Evolutionary conservation across 1,284 basidiomycete species (phyloP).

Genomic region (Mycosarcoma mackinlayi): DNA sequence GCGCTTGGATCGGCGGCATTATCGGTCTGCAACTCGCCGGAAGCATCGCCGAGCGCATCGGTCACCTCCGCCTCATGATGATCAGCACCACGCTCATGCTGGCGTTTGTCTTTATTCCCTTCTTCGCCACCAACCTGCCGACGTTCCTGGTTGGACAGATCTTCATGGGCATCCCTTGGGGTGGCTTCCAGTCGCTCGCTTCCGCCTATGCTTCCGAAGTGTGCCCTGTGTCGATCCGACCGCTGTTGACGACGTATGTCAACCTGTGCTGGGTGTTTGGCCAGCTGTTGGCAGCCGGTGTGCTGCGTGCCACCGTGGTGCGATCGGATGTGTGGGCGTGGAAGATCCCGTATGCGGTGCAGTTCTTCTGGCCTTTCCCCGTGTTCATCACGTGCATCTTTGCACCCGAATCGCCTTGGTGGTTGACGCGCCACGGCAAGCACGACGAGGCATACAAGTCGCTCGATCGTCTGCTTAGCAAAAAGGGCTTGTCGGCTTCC

Average conservation of each 20-base stretch:
- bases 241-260: slow-evolving; percentile 71
- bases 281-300: slow-evolving; percentile 69
- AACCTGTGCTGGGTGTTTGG: slow-evolving; percentile 72
- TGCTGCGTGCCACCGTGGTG: slow-evolving; percentile 67
- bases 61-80: slow-evolving; percentile 41
- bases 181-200: slow-evolving; percentile 70
- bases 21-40: slow-evolving; percentile 49
- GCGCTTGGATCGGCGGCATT: slow-evolving; percentile 44
- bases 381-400: slow-evolving; percentile 65
- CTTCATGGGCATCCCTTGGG: slow-evolving; percentile 70
- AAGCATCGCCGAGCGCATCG: slow-evolving; percentile 31
- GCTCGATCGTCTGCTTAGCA: slow-evolving; percentile 67
- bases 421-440: slow-evolving; percentile 70
- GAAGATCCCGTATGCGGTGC: slow-evolving; percentile 69
- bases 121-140: slow-evolving; percentile 69
- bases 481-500: slow-evolving; percentile 57
- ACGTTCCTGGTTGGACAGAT: slow-evolving; percentile 69
- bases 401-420: slow-evolving; percentile 70
- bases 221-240: slow-evolving; percentile 70
- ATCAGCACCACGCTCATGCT: slow-evolving; percentile 62
- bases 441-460: slow-evolving; percentile 70
- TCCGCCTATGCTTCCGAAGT: slow-evolving; percentile 72
- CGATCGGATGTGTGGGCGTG: slow-evolving; percentile 66
- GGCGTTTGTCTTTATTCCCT: slow-evolving; percentile 61
- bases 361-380: slow-evolving; percentile 69